Evolutionary conservation across 148 eudicot genomes (phyloP).

Genomic region (Fagopyrum homotropicum): DNA sequence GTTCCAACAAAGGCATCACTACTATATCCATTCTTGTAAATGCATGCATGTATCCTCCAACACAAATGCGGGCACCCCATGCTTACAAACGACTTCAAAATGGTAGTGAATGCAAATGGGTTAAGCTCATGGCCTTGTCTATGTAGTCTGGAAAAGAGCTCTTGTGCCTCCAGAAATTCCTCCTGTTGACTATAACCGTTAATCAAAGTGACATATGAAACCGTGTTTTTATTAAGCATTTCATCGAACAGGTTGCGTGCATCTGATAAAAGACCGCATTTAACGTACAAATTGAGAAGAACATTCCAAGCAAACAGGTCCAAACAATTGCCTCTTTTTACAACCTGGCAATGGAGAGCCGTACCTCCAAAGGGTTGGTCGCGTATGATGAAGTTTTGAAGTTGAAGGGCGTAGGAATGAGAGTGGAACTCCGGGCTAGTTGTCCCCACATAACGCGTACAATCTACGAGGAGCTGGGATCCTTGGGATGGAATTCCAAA

Average conservation of each 20-base stretch:
- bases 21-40: slow-evolving; percentile 53
- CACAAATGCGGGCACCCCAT: slow-evolving; percentile 44
- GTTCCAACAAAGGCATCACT: slow-evolving; percentile 73
- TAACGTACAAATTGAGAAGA: slow-evolving; percentile 56
- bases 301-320: slow-evolving; percentile 62
- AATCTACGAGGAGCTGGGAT: neutral
- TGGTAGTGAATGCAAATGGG: slow-evolving; percentile 65
- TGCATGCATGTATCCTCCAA: slow-evolving; percentile 38
- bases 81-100: slow-evolving; percentile 61
- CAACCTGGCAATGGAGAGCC: slow-evolving; percentile 42
- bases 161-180: slow-evolving; percentile 31
- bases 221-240: slow-evolving; percentile 48
- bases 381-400: slow-evolving; percentile 39
- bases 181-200: slow-evolving; percentile 39
- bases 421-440: slow-evolving; percentile 27
- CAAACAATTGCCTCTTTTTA: slow-evolving; percentile 56
- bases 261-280: slow-evolving; percentile 28
- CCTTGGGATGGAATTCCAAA: slow-evolving; percentile 17
- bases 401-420: slow-evolving; percentile 33
- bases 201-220: slow-evolving; percentile 65
- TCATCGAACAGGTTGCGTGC: slow-evolving; percentile 62
- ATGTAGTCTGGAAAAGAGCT: slow-evolving; percentile 43
- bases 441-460: slow-evolving; percentile 2
- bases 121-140: slow-evolving; percentile 71
- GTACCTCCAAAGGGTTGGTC: slow-evolving; percentile 30